A percentile compares a stretch with the other conserved stretches of the same genome.
Conservation (phyloP, 208 protist genomes). For the Wallacemonas sp. region DNA sequence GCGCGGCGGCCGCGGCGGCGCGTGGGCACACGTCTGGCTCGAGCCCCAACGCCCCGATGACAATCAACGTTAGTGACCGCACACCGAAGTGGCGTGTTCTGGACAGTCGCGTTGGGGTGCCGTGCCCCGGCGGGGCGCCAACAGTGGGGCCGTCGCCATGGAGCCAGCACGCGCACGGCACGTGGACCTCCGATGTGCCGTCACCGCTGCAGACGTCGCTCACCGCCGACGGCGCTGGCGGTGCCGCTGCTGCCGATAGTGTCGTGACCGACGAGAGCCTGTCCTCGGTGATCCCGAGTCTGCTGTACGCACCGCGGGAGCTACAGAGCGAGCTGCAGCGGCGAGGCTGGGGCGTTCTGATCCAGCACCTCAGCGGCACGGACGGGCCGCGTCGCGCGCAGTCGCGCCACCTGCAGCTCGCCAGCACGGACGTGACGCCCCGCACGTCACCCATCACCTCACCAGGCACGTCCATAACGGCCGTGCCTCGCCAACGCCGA, state of each 20-base stretch:
- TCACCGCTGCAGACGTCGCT: conserved; percentile 4
- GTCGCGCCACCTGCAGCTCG: not conserved
- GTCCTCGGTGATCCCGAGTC: conserved; percentile 11
- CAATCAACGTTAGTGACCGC: not conserved
- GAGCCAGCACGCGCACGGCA: no score
- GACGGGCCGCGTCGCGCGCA: not conserved
- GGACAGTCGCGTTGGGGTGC: conserved; percentile 1
- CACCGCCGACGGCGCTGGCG: not conserved
- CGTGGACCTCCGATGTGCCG: no score
- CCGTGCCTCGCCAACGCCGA: not conserved
- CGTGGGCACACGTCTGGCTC: no score
- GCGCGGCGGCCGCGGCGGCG: no score
- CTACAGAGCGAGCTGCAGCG: not conserved
- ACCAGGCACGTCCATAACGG: not conserved
- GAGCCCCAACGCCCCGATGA: not conserved
- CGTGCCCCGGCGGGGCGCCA: not conserved
- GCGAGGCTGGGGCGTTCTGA: not conserved
- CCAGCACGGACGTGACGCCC: not conserved
- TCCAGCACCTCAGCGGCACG: not conserved
- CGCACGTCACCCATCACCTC: not conserved
- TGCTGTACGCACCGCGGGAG: conserved; percentile 7
- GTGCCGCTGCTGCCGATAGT: not conserved
- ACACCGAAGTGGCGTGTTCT: conserved; percentile 7
- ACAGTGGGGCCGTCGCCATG: not conserved
- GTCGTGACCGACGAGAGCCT: conserved; percentile 1